Conservation (phyloP, 495 filamentous ascomycete genomes). For the Pyrenula massariospora region DNA sequence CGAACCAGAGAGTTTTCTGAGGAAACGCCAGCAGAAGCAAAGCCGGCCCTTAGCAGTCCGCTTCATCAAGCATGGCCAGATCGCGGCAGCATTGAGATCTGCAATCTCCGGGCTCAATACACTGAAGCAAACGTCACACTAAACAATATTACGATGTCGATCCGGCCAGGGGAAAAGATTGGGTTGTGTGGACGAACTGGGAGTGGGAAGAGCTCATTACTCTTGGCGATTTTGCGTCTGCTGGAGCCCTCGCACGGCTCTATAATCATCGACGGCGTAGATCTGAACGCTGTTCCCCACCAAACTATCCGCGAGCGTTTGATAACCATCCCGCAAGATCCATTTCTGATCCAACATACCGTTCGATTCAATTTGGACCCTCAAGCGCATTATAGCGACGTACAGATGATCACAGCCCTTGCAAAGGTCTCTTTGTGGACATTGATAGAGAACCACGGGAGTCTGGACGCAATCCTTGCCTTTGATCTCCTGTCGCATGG, state of each 20-base stretch:
- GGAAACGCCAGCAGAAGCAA: slow-evolving; percentile 18
- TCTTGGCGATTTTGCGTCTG: slow-evolving; percentile 16
- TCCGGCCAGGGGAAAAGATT: slow-evolving; percentile 15
- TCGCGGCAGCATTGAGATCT: slow-evolving; percentile 13
- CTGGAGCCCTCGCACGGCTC: slow-evolving; percentile 12
- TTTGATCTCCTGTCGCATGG: slow-evolving; percentile 21
- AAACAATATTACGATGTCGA: slow-evolving; percentile 11
- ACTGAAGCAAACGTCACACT: slow-evolving; percentile 9
- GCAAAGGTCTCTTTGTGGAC: slow-evolving; percentile 11
- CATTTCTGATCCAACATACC: slow-evolving; percentile 18
- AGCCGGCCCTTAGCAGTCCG: slow-evolving; percentile 5
- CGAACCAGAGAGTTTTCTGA: slow-evolving; percentile 25
- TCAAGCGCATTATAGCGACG: slow-evolving; percentile 4
- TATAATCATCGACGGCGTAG: slow-evolving; percentile 13
- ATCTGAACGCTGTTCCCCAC: slow-evolving; percentile 10
- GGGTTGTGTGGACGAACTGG: slow-evolving; percentile 24
- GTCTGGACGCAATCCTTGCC: slow-evolving; percentile 9
- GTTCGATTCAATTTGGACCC: slow-evolving; percentile 23
- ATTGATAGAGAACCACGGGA: slow-evolving; percentile 7
- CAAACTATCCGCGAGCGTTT: slow-evolving; percentile 11
- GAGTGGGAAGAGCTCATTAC: slow-evolving; percentile 23
- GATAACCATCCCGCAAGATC: slow-evolving; percentile 24
- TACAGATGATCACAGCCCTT: slow-evolving; percentile 12
- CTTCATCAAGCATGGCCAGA: slow-evolving; percentile 13
- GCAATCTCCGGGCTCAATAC: slow-evolving; percentile 14